Evolutionary conservation across 2,329 filamentous ascomycete species (phyloP).

Genomic region (Ceratocystis ficicola): DNA sequence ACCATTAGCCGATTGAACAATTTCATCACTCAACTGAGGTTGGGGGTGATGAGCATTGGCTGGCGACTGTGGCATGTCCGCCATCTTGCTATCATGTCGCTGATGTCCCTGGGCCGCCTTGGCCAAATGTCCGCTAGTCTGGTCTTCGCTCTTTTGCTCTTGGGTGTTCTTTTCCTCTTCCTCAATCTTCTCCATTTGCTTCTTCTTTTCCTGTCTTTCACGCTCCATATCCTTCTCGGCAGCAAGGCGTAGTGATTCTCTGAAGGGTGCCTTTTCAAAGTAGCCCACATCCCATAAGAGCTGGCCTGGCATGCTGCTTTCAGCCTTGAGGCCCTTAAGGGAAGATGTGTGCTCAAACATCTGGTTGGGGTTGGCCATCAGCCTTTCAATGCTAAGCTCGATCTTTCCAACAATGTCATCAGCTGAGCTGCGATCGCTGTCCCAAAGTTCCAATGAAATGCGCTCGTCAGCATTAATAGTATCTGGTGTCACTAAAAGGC

Average conservation of each 20-base stretch:
- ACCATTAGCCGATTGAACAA: background rate
- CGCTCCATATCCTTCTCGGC: conserved; percentile 53
- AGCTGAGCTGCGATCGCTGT: conserved; percentile 80
- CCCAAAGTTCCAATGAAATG: conserved; percentile 88
- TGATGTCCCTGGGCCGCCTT: conserved; percentile 9
- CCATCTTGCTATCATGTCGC: conserved; percentile 20
- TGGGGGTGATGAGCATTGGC: background rate
- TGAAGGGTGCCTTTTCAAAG: conserved; percentile 82
- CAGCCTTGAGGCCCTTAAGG: conserved; percentile 69
- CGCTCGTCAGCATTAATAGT: conserved; percentile 90
- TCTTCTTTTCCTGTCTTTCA: conserved; percentile 20
- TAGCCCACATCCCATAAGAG: conserved; percentile 94
- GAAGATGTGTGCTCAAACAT: conserved; percentile 86
- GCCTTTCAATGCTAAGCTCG: conserved; percentile 83
- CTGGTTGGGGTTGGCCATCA: conserved; percentile 81
- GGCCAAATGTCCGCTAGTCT: background rate
- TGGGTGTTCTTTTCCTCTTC: conserved; percentile 4
- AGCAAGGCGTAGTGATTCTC: conserved; percentile 62
- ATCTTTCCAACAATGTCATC: conserved; percentile 94
- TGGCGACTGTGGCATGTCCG: background rate
- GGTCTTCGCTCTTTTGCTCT: background rate
- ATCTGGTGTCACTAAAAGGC: conserved; percentile 74
- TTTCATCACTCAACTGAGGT: background rate
- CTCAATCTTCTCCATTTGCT: conserved; percentile 12
- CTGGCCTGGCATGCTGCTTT: conserved; percentile 80